Evolutionary conservation across 352 stramenopile genomes (phyloP), one percentile per base, ranked within the genome.

Genomic region (Pythium rhizo-oryzae): DNA sequence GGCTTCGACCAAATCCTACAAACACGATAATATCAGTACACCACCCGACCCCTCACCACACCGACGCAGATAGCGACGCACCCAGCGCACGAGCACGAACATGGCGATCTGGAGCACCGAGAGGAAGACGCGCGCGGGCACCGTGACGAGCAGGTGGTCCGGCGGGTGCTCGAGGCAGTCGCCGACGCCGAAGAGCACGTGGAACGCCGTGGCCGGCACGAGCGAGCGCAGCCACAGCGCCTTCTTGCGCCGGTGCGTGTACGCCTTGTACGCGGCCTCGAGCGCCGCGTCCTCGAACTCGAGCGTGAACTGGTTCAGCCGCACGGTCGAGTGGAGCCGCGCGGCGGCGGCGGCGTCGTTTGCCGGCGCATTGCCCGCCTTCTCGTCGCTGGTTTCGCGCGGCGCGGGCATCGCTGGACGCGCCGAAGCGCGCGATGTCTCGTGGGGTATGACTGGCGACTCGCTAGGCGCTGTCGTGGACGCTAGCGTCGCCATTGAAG

Each of bases 161-260:
- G 79, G 54, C 4, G 84, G 82, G 62, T 86, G 84, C 47, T 93
- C 87, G 6, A 94, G 64, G 28, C 81, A 86, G 71, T 94, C 87
- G 46, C 81, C 76, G 12, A 91, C 66, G 0, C 83, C 83, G 63
- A 94, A 94, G 57, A 94, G 75, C 65, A 94, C 61, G 70, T 94
- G 87, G 39, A 80, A 88, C 30, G 75, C 78, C 0, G 86, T 84
- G 18, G 86, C 84, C 0, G 86, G 86, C 39, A 92, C 70, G n/a
- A 94, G 74, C 68, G 82, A 91, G 60, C 86, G 83, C 69, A 94
- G 67, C 86, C 86, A 94, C 9, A 94, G 78, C 69, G 79, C 83
- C 71, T 93, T 94, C 79, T 94, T 93, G 62, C 86, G 86, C 24
- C 68, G 78, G 66, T 94, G 83, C 11, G 80, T 76, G 57, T 71